Conservation (phyloP, 495 filamentous ascomycete species). For the Lasiosphaeria miniovina region DNA sequence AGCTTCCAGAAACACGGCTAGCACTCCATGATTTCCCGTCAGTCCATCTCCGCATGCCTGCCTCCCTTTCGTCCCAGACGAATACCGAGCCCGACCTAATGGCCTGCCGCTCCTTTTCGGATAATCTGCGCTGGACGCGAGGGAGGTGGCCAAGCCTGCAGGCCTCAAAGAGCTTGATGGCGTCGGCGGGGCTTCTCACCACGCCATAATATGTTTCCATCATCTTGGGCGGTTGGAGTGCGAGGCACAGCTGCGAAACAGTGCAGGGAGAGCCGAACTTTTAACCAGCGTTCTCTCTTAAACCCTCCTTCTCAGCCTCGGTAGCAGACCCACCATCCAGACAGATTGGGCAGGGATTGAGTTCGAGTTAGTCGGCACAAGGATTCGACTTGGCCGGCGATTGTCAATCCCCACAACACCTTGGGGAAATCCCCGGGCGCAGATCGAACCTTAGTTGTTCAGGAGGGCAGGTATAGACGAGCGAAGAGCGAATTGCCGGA, state of each 20-base stretch:
- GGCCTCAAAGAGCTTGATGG: constrained; percentile 96
- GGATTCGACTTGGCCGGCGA: constrained; percentile 16
- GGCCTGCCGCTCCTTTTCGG: constrained; percentile 93
- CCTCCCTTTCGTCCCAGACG: constrained; percentile 98
- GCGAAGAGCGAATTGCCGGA: not conserved
- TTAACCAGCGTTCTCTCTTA: constrained; percentile 3
- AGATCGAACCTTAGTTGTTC: constrained; percentile 14
- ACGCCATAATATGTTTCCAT: constrained; percentile 96
- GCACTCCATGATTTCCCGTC: constrained; percentile 99
- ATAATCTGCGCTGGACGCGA: constrained; percentile 86
- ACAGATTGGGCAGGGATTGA: constrained; percentile 7
- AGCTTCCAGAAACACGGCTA: constrained; percentile 94
- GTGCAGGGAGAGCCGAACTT: not conserved
- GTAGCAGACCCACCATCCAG: constrained; percentile 14
- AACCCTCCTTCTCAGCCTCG: constrained; percentile 13
- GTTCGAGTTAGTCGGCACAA: constrained; percentile 16
- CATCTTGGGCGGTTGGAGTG: not conserved
- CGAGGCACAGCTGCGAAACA: not conserved
- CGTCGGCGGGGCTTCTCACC: constrained; percentile 88
- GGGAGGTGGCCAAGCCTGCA: constrained; percentile 87
- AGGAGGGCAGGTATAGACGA: constrained; percentile 8
- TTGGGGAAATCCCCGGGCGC: constrained; percentile 5
- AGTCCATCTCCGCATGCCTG: constrained; percentile 97
- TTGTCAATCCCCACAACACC: constrained; percentile 9
- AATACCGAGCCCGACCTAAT: constrained; percentile 96